Evolutionary conservation across 2,329 filamentous ascomycete species (phyloP).

Genomic region (Fusarium multiceps): DNA sequence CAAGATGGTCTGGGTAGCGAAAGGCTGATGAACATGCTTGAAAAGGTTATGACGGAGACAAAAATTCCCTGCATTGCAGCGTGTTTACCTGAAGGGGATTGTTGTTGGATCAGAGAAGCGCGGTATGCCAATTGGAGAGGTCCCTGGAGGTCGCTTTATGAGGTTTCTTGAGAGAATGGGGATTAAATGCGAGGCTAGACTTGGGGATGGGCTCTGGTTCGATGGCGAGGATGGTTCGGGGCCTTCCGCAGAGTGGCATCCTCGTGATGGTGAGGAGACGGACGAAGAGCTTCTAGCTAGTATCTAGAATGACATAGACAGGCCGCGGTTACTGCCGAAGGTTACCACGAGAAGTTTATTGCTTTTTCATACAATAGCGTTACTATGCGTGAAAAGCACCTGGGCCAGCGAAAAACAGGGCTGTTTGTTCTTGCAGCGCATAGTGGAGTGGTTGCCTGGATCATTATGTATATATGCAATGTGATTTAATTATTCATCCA

Average conservation of each 20-base stretch:
- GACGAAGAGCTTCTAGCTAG: neutral
- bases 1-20: neutral
- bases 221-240: fast-evolving
- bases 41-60: neutral
- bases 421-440: too few relatives aligned
- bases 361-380: neutral
- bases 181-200: neutral
- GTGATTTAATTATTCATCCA: neutral
- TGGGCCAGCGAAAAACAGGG: too few relatives aligned
- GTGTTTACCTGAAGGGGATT: neutral
- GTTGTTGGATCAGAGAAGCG: neutral
- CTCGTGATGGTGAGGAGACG: neutral
- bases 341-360: too few relatives aligned
- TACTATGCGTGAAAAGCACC: too few relatives aligned
- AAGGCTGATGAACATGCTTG: neutral
- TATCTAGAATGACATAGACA: too few relatives aligned
- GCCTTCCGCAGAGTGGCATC: neutral
- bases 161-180: neutral
- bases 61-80: neutral
- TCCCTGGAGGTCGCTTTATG: neutral
- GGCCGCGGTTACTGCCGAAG: too few relatives aligned
- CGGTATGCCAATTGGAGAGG: neutral
- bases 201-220: neutral
- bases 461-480: too few relatives aligned
- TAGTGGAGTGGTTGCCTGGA: too few relatives aligned